phyloP scores from a whole-genome alignment of 2,329 filamentous ascomycete species.

The Coniella lustricola region DNA sequence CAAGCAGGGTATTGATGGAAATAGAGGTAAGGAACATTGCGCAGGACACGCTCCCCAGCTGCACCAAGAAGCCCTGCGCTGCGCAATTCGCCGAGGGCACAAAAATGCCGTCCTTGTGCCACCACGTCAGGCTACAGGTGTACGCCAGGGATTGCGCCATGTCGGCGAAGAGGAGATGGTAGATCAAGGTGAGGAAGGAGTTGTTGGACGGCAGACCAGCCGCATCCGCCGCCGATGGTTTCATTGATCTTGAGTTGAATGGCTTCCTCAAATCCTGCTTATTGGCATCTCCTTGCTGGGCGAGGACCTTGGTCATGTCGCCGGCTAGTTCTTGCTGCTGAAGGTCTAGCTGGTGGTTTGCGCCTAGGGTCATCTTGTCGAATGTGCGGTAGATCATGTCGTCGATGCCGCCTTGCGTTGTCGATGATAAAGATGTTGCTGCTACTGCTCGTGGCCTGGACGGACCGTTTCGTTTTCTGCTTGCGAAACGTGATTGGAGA shows the following conservation, averaged over 20 bases:
- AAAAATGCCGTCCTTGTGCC: constrained; percentile 44
- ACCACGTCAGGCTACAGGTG: constrained; percentile 54
- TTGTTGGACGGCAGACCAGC: constrained; percentile 33
- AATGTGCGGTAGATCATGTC: not conserved
- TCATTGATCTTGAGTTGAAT: too few relatives aligned
- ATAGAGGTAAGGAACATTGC: constrained; percentile 62
- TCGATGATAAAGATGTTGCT: not conserved
- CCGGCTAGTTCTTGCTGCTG: not conserved
- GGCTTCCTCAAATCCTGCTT: too few relatives aligned
- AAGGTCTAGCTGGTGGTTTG: not conserved
- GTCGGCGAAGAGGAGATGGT: constrained; percentile 63
- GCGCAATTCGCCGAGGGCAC: constrained; percentile 50
- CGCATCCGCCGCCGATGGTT: not conserved
- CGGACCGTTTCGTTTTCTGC: too few relatives aligned
- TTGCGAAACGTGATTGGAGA: not conserved
- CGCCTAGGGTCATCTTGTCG: not conserved
- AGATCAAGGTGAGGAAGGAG: constrained; percentile 62
- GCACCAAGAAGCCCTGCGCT: constrained; percentile 61
- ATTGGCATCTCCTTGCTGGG: not conserved
- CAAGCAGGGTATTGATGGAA: constrained; percentile 59
- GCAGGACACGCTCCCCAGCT: constrained; percentile 57
- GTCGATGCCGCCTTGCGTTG: not conserved
- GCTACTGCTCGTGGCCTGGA: too few relatives aligned
- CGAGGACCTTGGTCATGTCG: not conserved
- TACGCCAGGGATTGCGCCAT: constrained; percentile 60